Evolutionary conservation across 768 basidiomycete species (phyloP).

Genomic region (Tulasnella sp.): DNA sequence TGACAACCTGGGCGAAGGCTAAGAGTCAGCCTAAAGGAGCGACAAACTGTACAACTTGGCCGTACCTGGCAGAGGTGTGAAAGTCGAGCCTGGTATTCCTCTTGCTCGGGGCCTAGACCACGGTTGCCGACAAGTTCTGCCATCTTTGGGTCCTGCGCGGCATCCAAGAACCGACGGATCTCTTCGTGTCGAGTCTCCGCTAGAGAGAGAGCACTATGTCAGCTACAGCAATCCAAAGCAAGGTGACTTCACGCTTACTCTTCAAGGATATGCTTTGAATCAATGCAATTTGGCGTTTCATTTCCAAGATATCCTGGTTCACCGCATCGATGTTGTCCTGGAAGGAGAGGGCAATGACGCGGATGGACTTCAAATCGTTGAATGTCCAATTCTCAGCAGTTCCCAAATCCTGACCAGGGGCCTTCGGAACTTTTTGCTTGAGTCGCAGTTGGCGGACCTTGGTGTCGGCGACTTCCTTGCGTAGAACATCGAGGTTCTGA

Average conservation of each 20-base stretch:
- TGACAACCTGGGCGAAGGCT: conserved; percentile 49
- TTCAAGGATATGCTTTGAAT: conserved; percentile 35
- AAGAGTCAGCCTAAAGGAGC: background rate
- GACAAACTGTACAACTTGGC: conserved; percentile 8
- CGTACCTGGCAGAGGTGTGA: conserved; percentile 64
- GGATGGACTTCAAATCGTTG: background rate
- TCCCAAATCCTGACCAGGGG: conserved; percentile 35
- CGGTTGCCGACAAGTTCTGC: conserved; percentile 66
- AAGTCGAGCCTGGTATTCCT: conserved; percentile 74
- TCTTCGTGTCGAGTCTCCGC: conserved; percentile 81
- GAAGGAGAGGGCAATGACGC: background rate
- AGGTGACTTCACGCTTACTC: conserved; percentile 30
- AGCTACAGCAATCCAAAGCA: background rate
- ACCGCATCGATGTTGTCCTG: background rate
- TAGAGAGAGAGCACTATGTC: conserved; percentile 36
- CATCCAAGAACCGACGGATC: conserved; percentile 70
- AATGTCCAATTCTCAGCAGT: conserved; percentile 33
- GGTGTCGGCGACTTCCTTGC: background rate
- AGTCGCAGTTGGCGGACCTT: background rate
- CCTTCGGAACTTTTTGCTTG: background rate
- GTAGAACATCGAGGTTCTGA: background rate
- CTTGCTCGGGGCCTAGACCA: conserved; percentile 83
- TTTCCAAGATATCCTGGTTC: conserved; percentile 16
- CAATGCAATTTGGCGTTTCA: conserved; percentile 33
- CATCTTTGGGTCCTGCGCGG: conserved; percentile 73